Conservation (phyloP, 768 basidiomycete species). For the Xerocomellus amylosporus region DNA sequence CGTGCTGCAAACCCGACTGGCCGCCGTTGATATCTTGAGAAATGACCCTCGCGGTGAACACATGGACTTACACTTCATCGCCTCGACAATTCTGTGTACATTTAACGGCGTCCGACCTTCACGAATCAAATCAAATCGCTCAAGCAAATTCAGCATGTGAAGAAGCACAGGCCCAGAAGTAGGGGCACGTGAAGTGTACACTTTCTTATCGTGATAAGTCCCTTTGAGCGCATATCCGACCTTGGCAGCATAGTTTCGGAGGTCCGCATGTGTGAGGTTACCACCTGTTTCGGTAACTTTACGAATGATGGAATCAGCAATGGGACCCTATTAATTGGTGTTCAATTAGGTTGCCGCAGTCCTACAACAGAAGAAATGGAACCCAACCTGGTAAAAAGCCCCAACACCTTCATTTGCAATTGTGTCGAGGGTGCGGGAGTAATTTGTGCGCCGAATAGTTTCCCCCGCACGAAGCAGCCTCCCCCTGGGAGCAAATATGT, state of each 20-base stretch:
- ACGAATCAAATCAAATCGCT: conserved; percentile 57
- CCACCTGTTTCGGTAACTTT: conserved; percentile 76
- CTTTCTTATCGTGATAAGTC: conserved; percentile 68
- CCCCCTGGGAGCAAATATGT: conserved; percentile 82
- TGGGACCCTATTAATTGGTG: conserved; percentile 54
- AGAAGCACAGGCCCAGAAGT: conserved; percentile 87
- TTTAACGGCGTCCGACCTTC: conserved; percentile 58
- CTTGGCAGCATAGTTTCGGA: conserved; percentile 65
- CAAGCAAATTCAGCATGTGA: conserved; percentile 88
- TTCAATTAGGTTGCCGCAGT: conserved; percentile 11
- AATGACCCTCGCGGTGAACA: conserved; percentile 11
- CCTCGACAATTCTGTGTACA: conserved; percentile 79
- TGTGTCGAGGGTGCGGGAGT: conserved; percentile 68
- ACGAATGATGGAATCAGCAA: conserved; percentile 74
- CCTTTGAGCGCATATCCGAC: conserved; percentile 74
- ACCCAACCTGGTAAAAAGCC: conserved; percentile 74
- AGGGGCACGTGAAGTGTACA: conserved; percentile 86
- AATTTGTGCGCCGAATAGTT: conserved; percentile 64
- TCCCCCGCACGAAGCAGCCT: conserved; percentile 72
- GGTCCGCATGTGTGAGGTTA: conserved; percentile 72
- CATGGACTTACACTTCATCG: conserved; percentile 68
- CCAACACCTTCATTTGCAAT: conserved; percentile 77
- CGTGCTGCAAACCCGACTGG: conserved; percentile 65
- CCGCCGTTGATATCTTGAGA: conserved; percentile 5
- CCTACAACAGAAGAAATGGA: conserved; percentile 9